Percentiles rank a stretch among this genome's conserved stretches.
Conservation (phyloP, 1,284 basidiomycete genomes). For the Heliocybe sulcata region DNA sequence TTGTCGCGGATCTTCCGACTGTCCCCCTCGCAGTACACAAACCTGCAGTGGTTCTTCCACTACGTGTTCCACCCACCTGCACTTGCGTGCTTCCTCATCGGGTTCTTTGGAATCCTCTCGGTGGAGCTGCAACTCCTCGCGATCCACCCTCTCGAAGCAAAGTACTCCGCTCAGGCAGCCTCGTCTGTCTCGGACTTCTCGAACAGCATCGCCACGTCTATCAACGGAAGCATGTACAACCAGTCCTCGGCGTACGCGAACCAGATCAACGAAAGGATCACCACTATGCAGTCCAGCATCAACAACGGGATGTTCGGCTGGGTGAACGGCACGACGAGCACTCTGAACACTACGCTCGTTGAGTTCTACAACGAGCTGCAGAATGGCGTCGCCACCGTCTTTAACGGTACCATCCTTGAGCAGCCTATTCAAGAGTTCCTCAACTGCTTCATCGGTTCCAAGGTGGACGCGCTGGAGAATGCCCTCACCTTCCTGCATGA, state of each 20-base stretch:
- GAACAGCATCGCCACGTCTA: slow-evolving; percentile 60
- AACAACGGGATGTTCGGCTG: slow-evolving; percentile 89
- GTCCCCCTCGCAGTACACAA: slow-evolving; percentile 50
- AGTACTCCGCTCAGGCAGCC: slow-evolving; percentile 54
- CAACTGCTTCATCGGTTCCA: slow-evolving; percentile 83
- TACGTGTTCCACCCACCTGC: slow-evolving; percentile 90
- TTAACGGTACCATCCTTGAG: slow-evolving; percentile 79
- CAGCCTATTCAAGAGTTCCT: slow-evolving; percentile 82
- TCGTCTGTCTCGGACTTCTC: slow-evolving; percentile 62
- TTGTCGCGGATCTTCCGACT: slow-evolving; percentile 44
- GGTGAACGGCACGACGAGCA: slow-evolving; percentile 88
- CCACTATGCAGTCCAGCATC: slow-evolving; percentile 63
- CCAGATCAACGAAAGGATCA: slow-evolving; percentile 68
- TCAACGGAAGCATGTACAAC: slow-evolving; percentile 78
- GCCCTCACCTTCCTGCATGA: slow-evolving; percentile 90
- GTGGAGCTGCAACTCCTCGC: slow-evolving; percentile 82
- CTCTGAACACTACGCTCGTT: slow-evolving; percentile 77
- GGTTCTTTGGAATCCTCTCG: slow-evolving; percentile 84
- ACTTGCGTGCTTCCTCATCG: slow-evolving; percentile 84
- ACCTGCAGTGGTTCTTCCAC: slow-evolving; percentile 76
- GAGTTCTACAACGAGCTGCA: slow-evolving; percentile 72
- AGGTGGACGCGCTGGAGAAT: slow-evolving; percentile 80
- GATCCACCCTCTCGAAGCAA: slow-evolving; percentile 59
- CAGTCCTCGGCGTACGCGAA: slow-evolving; percentile 74
- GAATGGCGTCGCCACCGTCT: slow-evolving; percentile 60